These are phyloP conservation scores for Didymella keratinophila DNA, from an alignment of 2,329 filamentous ascomycete species.

Conservation along the genomic window DNA sequence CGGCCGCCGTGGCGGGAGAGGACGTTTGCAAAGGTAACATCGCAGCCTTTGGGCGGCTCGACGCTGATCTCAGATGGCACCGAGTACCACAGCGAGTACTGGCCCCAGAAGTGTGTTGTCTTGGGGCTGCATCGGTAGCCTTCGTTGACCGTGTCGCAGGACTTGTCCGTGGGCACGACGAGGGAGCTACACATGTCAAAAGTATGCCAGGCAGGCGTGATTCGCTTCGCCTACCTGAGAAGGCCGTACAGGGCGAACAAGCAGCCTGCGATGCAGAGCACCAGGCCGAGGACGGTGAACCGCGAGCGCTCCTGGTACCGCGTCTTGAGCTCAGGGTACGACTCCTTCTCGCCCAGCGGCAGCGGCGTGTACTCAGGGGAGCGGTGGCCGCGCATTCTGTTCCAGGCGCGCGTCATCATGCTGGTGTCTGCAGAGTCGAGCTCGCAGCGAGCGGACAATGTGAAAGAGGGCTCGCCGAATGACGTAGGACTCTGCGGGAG, in stretches of 20 bases:
- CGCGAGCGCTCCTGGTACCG: conserved; percentile 22
- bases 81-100: conserved; percentile 85
- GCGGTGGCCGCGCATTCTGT: conserved; percentile 37
- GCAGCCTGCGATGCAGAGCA: conserved; percentile 29
- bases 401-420: conserved; percentile 42
- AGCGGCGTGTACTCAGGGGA: conserved; percentile 38
- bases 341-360: conserved; percentile 44
- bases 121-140: conserved; percentile 70
- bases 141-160: conserved; percentile 62
- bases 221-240: conserved; percentile 29
- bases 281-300: conserved; percentile 23
- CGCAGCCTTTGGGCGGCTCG: conserved; percentile 71
- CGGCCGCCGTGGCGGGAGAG: conserved; percentile 86
- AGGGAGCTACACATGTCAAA: conserved; percentile 32
- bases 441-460: neutral
- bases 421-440: neutral
- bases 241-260: conserved; percentile 36
- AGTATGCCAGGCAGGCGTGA: neutral
- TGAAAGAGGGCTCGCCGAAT: neutral
- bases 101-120: conserved; percentile 78
- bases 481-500: conserved; percentile 10
- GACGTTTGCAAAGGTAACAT: conserved; percentile 79
- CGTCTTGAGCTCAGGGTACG: conserved; percentile 27
- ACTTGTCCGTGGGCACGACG: conserved; percentile 26
- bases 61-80: conserved; percentile 71